A percentile compares a stretch with the other conserved stretches of the same genome.
These are phyloP conservation scores for Quercus ilex DNA, from an alignment of 306 rosid species.

Conservation along the genomic window DNA sequence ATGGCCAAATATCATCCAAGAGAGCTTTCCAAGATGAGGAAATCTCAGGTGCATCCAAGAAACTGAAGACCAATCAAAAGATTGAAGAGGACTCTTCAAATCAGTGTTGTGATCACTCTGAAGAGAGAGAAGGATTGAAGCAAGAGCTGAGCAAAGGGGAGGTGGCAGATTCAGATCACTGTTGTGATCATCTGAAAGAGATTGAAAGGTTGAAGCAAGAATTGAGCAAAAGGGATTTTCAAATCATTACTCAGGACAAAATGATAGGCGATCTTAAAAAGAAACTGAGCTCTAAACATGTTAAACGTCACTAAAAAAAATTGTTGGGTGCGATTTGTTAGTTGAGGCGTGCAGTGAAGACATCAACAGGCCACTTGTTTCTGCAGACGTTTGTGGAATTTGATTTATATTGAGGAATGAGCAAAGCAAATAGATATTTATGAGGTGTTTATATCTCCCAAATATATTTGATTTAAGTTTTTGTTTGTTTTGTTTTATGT, in stretches of 20 bases:
- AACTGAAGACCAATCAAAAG: conserved; percentile 25
- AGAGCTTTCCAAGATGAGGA: conserved; percentile 35
- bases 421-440: neutral
- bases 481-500: neutral
- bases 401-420: neutral
- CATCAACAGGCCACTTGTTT: neutral
- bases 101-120: conserved; percentile 19
- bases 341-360: neutral
- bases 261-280: conserved; percentile 8
- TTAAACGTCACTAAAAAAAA: neutral
- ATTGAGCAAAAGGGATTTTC: conserved; percentile 31
- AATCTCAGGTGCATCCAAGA: conserved; percentile 25
- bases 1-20: conserved; percentile 17
- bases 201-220: conserved; percentile 38
- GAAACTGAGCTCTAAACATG: neutral
- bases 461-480: too few species aligned
- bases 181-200: conserved; percentile 13
- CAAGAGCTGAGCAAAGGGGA: conserved; percentile 19
- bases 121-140: conserved; percentile 28
- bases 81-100: conserved; percentile 7
- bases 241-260: conserved; percentile 20
- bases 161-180: neutral
- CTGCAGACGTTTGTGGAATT: neutral
- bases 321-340: neutral
- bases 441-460: neutral